These are phyloP conservation scores for Hypholoma sublateritium DNA, from an alignment of 768 basidiomycete genomes.

Conservation along the genomic window DNA sequence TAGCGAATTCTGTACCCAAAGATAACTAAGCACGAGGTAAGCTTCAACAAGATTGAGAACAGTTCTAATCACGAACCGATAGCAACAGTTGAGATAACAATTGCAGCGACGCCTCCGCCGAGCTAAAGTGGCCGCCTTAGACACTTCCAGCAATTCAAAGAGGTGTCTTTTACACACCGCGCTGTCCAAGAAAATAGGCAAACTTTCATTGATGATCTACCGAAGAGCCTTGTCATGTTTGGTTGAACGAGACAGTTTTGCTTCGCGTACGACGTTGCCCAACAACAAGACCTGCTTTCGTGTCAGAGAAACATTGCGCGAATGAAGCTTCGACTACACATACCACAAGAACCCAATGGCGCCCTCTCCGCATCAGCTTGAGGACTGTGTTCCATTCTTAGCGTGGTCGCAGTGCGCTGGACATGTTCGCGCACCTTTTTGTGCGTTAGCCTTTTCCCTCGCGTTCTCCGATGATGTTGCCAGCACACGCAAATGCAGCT, in stretches of 20 bases:
- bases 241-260: not conserved
- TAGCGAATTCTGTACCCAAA: conserved; percentile 62
- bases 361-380: conserved; percentile 56
- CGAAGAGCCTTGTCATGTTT: not conserved
- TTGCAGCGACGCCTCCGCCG: conserved; percentile 71
- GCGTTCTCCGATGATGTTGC: conserved; percentile 77
- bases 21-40: conserved; percentile 50
- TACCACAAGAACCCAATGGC: conserved; percentile 95
- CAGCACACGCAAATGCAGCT: conserved; percentile 85
- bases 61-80: conserved; percentile 46
- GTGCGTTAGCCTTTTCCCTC: conserved; percentile 66
- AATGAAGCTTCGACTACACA: conserved; percentile 16
- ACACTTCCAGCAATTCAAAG: not conserved
- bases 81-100: conserved; percentile 74
- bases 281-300: conserved; percentile 71
- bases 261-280: conserved; percentile 73
- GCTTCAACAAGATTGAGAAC: not conserved
- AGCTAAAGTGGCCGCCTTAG: conserved; percentile 25
- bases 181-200: conserved; percentile 80
- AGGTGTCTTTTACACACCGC: conserved; percentile 43
- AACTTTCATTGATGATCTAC: conserved; percentile 79
- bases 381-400: conserved; percentile 40
- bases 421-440: conserved; percentile 48
- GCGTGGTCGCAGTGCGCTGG: too few species aligned
- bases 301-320: not conserved